A percentile compares a stretch with the other conserved stretches of the same genome.
Conservation (phyloP, 2,329 filamentous ascomycete genomes). For the Colletotrichum eleusines region DNA sequence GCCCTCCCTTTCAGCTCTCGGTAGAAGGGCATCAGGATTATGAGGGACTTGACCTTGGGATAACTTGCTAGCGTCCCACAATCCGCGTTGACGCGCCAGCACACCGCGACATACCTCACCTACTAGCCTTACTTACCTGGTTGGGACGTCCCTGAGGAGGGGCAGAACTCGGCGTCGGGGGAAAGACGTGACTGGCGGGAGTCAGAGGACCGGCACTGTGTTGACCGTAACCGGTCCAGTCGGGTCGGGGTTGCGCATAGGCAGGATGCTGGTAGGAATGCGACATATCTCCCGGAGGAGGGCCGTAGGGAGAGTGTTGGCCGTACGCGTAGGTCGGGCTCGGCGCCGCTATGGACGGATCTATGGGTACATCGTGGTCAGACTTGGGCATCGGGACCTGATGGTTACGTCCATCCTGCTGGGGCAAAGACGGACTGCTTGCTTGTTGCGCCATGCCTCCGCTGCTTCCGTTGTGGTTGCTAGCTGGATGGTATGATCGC, state of each 20-base stretch:
- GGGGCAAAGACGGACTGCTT: conserved; percentile 96
- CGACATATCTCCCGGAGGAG: conserved; percentile 86
- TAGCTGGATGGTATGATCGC: conserved; percentile 84
- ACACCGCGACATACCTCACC: neutral
- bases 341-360: conserved; percentile 95
- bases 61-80: too few relatives aligned
- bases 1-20: too few relatives aligned
- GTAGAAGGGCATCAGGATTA: neutral
- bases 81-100: neutral
- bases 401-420: conserved; percentile 84
- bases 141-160: conserved; percentile 67
- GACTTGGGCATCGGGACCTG: conserved; percentile 84
- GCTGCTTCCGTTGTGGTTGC: conserved; percentile 78
- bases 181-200: conserved; percentile 66
- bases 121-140: conserved; percentile 64
- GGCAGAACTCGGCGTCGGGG: conserved; percentile 66
- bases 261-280: conserved; percentile 77
- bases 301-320: conserved; percentile 88
- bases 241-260: conserved; percentile 77
- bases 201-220: conserved; percentile 63
- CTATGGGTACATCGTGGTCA: conserved; percentile 98
- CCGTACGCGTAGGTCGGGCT: conserved; percentile 90
- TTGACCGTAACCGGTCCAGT: conserved; percentile 78
- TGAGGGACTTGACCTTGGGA: neutral
- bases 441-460: conserved; percentile 96